These are phyloP conservation scores for Saturnispora kantuleensis DNA, from an alignment of 805 yeast genomes.

Conservation along the genomic window DNA sequence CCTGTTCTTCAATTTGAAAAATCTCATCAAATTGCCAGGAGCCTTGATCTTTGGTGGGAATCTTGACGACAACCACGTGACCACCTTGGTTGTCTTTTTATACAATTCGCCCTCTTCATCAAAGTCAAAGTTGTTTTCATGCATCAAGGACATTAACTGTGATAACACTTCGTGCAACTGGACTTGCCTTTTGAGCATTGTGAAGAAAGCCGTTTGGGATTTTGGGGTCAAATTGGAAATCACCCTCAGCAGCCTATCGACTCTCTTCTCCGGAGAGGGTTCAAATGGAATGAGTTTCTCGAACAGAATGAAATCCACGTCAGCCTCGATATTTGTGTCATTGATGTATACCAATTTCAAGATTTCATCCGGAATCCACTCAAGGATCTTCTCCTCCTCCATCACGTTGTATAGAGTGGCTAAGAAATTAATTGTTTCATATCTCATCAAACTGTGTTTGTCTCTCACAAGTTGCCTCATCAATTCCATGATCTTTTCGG, in stretches of 20 bases:
- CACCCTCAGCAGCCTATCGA: constrained; percentile 42
- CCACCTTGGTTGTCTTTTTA: constrained; percentile 40
- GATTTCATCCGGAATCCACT: constrained; percentile 55
- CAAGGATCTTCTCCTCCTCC: constrained; percentile 25
- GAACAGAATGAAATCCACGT: constrained; percentile 51
- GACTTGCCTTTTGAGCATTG: constrained; percentile 60
- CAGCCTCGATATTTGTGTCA: constrained; percentile 52
- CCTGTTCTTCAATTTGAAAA: constrained; percentile 46
- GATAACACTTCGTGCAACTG: constrained; percentile 43
- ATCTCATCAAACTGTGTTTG: constrained; percentile 54
- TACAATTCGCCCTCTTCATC: constrained; percentile 10
- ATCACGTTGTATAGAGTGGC: constrained; percentile 43
- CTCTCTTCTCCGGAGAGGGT: constrained; percentile 33
- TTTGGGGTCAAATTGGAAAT: constrained; percentile 42
- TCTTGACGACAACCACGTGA: constrained; percentile 50
- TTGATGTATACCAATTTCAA: constrained; percentile 65
- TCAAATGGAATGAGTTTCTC: constrained; percentile 55
- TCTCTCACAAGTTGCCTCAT: constrained; percentile 63
- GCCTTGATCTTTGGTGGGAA: constrained; percentile 45
- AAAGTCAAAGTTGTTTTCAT: constrained; percentile 30
- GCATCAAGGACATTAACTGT: constrained; percentile 41
- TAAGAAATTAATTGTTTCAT: constrained; percentile 42
- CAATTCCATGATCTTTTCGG: constrained; percentile 38
- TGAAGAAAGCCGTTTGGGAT: constrained; percentile 54
- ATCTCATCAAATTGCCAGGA: constrained; percentile 39